Conservation (phyloP, 108 stramenopile genomes). For the Cyclotella kingstonii region DNA sequence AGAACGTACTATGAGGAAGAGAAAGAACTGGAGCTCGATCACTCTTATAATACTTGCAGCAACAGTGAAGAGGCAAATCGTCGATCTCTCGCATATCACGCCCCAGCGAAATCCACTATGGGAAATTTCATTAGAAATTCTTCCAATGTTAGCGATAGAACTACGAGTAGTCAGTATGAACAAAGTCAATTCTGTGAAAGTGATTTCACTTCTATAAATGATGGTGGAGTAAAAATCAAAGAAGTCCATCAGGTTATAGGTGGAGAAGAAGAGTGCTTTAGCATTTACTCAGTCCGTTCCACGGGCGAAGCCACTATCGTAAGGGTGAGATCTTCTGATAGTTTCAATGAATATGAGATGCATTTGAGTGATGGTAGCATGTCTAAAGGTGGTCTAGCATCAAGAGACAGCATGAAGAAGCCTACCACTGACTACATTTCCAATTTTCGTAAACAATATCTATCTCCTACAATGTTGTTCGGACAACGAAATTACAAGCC, state of each 20-base stretch:
- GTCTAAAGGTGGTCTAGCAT: too few relatives aligned
- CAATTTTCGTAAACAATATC: too few relatives aligned
- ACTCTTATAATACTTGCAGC: background rate
- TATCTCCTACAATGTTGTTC: background rate
- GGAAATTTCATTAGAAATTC: too few relatives aligned
- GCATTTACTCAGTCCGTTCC: conserved; percentile 1
- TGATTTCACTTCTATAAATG: background rate
- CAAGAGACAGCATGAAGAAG: too few relatives aligned
- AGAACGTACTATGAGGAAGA: background rate
- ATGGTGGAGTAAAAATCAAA: background rate
- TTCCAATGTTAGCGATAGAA: background rate
- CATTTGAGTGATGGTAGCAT: too few relatives aligned
- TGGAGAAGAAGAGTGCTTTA: conserved; percentile 3
- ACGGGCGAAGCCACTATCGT: background rate
- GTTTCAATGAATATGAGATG: background rate
- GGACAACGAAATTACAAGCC: background rate
- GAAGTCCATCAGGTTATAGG: background rate
- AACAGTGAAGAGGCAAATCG: background rate
- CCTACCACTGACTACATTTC: background rate
- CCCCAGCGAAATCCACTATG: too few relatives aligned
- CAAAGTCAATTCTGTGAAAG: too few relatives aligned
- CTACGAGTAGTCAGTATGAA: too few relatives aligned
- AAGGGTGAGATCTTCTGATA: background rate
- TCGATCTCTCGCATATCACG: background rate
- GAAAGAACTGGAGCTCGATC: background rate